Percentiles rank a stretch among this genome's conserved stretches.
Evolutionary conservation across 345 rosid species (phyloP).

Genomic region (Boechera retrofracta): DNA sequence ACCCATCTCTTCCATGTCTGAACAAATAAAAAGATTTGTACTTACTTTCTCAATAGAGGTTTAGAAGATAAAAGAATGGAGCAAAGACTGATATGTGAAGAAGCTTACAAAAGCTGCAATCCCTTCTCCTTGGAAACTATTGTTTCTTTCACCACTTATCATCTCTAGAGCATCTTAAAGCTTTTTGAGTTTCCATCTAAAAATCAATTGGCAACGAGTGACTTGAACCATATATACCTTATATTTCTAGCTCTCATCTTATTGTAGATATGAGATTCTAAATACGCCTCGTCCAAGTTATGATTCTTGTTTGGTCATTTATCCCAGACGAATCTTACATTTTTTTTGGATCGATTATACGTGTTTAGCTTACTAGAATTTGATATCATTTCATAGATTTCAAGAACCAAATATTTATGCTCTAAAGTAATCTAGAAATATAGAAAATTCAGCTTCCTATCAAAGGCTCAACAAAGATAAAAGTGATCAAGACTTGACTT

Average conservation of each 20-base stretch:
- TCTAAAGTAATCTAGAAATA: neutral
- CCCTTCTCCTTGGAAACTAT: slow-evolving; percentile 24
- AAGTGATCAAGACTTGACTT: slow-evolving; percentile 50
- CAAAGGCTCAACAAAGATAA: slow-evolving; percentile 44
- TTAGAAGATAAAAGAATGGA: neutral
- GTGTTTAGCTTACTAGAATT: too few relatives aligned
- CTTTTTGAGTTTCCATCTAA: too few relatives aligned
- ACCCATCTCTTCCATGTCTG: slow-evolving; percentile 27
- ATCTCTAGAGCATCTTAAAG: slow-evolving; percentile 40
- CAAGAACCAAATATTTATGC: neutral
- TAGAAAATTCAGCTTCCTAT: neutral
- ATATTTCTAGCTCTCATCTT: too few relatives aligned
- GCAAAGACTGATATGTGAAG: slow-evolving; percentile 14
- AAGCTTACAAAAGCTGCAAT: slow-evolving; percentile 24
- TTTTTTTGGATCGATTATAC: too few relatives aligned
- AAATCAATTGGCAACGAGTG: too few relatives aligned
- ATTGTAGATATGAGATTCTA: too few relatives aligned
- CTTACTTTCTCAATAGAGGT: neutral
- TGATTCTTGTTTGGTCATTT: too few relatives aligned
- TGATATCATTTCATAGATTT: too few relatives aligned
- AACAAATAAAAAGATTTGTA: neutral
- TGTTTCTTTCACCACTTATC: slow-evolving; percentile 50
- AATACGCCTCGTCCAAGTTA: too few relatives aligned
- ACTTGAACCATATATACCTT: too few relatives aligned
- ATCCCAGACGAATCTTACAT: too few relatives aligned